Evolutionary conservation across 345 rosid genomes (phyloP), one percentile per base, ranked within the genome.

Genomic region (Euphorbia peplus): DNA sequence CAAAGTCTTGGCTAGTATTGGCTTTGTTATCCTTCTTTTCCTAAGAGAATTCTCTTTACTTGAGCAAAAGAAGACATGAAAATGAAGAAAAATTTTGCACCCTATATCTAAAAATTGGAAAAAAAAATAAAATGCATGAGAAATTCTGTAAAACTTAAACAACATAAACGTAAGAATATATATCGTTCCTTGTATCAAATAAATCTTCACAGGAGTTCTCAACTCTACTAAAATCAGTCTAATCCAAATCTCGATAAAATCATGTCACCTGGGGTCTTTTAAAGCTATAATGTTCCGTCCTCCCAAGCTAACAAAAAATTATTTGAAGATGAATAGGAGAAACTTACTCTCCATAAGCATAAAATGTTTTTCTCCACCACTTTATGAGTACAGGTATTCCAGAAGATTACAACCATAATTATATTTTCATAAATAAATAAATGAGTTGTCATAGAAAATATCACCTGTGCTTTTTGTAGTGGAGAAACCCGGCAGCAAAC

Each of bases 401-500:
- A 59, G 3, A 60, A 3, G 47, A 1, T 19, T 8, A n/a, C 2
- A n/a, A n/a, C 12, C 26, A 35, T 15, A 29, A 60, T 6, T 5
- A 14, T 8, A 1, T 46, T 16, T 29, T 53, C 22, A 64, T 28
- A 60, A 54, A 26, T 28, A 60, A 72, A 64, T 32, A 37, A 64
- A 78, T 41, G 64, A 35, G 48, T 21, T 22, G 39, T 65, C 70
- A n/a, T 64, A 66, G 12, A 15, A 63, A 41, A 50, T 59, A 75
- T 72, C 65, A 95, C 99, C 96, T 95, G 99, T 64, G 99, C 99
- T 81, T 95, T 95, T 84, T 95, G 99, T 64, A 95, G 78, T 44
- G 99, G 99, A 76, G 99, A 95, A 75, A 95, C 99, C 65, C 99
- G 92, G 71, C 99, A 95, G 83, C 99, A 95, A 73, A 92, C 97